phyloP scores from a whole-genome alignment of 1,139 yeast species.

The Yamadazyma pseudoaaseri region DNA sequence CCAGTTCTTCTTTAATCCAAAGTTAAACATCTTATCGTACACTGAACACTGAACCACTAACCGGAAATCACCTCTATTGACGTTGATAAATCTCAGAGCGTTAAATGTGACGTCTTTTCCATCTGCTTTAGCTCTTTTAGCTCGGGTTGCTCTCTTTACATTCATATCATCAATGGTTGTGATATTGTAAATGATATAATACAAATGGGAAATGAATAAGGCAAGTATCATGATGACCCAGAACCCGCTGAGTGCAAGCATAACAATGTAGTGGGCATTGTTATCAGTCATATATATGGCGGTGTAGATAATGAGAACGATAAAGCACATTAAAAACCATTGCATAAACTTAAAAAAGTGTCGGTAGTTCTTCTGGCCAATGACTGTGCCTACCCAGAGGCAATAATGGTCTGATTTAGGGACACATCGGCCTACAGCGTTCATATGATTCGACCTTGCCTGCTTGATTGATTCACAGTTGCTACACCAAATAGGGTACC shows the following conservation, averaged over 20 bases:
- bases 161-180: slow-evolving; percentile 45
- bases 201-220: slow-evolving; percentile 33
- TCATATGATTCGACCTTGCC: slow-evolving; percentile 57
- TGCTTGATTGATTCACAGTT: slow-evolving; percentile 52
- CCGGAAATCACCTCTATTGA: slow-evolving; percentile 23
- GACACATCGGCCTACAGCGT: slow-evolving; percentile 43
- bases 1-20: slow-evolving; percentile 33
- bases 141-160: slow-evolving; percentile 22
- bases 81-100: slow-evolving; percentile 28
- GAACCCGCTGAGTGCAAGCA: slow-evolving; percentile 37
- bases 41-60: slow-evolving; percentile 30
- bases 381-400: slow-evolving; percentile 56
- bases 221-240: slow-evolving; percentile 43
- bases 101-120: slow-evolving; percentile 4
- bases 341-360: slow-evolving; percentile 50
- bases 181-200: slow-evolving; percentile 39
- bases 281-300: too few species aligned
- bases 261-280: slow-evolving; percentile 42
- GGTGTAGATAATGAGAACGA: too few species aligned
- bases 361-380: slow-evolving; percentile 56
- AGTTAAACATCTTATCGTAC: slow-evolving; percentile 23
- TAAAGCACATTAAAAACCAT: slow-evolving; percentile 32
- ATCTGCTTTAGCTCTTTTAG: neutral
- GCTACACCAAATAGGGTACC: slow-evolving; percentile 63
- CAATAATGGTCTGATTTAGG: slow-evolving; percentile 69